Conservation (phyloP, 257 asterid genomes). For the Petrea volubilis region DNA sequence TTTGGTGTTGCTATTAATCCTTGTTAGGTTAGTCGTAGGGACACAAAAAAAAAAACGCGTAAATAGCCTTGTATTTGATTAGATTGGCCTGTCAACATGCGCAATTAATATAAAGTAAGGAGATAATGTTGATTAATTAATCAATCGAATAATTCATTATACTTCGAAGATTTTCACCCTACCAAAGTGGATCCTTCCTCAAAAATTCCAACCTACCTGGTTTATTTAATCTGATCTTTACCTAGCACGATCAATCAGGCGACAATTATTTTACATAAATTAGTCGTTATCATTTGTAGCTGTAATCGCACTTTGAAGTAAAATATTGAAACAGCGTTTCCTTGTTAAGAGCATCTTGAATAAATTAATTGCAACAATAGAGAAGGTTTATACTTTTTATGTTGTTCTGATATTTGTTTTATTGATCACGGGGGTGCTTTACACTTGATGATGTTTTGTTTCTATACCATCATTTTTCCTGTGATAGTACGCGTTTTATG, state of each 20-base stretch:
- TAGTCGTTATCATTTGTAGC: slow-evolving; percentile 33
- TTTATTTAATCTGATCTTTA: slow-evolving; percentile 1
- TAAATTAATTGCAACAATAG: background rate
- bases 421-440: background rate
- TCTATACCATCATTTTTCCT: background rate
- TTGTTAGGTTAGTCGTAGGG: too few relatives aligned
- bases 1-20: too few relatives aligned
- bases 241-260: background rate
- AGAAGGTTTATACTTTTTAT: background rate
- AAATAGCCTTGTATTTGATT: too few relatives aligned
- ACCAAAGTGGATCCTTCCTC: background rate
- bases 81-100: background rate
- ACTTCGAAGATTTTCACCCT: background rate
- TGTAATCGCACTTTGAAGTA: slow-evolving; percentile 29
- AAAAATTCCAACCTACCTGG: background rate
- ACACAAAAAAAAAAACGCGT: too few relatives aligned
- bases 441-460: background rate
- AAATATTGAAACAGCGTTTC: background rate
- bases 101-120: background rate
- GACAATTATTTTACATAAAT: background rate
- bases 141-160: background rate
- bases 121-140: background rate
- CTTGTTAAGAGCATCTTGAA: background rate
- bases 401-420: background rate
- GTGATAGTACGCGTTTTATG: background rate